Percentiles rank a stretch among this genome's conserved stretches.
These are phyloP conservation scores for Amanita rubescens DNA, from an alignment of 768 basidiomycete species.

Conservation along the genomic window DNA sequence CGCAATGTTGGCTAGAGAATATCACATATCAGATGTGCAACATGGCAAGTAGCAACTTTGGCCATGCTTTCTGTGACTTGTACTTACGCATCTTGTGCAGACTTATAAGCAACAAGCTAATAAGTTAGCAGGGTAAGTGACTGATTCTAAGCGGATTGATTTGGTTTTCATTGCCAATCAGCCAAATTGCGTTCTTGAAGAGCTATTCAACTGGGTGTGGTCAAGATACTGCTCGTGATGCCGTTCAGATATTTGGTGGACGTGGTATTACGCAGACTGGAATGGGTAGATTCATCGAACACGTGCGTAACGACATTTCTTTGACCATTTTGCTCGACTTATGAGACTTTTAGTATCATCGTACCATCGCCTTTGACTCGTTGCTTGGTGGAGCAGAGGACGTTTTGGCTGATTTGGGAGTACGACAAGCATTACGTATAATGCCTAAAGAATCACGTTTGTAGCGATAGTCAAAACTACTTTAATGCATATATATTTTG, in stretches of 20 bases:
- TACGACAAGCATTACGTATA: constrained; percentile 61
- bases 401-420: constrained; percentile 67
- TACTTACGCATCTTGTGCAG: constrained; percentile 13
- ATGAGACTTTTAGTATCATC: constrained; percentile 43
- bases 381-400: constrained; percentile 70
- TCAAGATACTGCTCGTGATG: constrained; percentile 57
- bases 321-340: constrained; percentile 8
- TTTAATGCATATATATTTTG: neutral
- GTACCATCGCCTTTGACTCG: constrained; percentile 60
- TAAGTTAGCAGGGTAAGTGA: constrained; percentile 60
- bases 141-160: neutral
- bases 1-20: constrained; percentile 79
- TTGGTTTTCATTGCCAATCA: constrained; percentile 13
- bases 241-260: constrained; percentile 71
- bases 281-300: constrained; percentile 73
- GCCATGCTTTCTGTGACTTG: neutral
- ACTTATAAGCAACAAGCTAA: constrained; percentile 71
- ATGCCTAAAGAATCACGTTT: constrained; percentile 64
- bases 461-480: constrained; percentile 21
- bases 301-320: constrained; percentile 34
- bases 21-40: constrained; percentile 86
- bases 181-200: constrained; percentile 70
- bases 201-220: constrained; percentile 54
- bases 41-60: constrained; percentile 39
- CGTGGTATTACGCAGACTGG: constrained; percentile 79